Base-by-base conservation (phyloP, 306 rosid species). In the Vicia villosa region DNA sequence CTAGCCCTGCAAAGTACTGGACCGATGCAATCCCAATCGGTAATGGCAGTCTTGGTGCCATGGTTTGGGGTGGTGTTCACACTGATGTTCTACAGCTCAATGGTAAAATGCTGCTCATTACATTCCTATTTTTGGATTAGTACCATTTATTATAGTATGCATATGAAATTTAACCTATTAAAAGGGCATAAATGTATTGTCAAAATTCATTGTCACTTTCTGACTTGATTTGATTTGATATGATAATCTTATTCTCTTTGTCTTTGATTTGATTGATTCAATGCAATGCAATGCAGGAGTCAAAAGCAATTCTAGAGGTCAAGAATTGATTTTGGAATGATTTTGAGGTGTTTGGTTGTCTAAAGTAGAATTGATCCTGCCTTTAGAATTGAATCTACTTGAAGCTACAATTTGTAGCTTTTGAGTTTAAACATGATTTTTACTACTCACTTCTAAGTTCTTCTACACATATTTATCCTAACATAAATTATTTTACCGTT, bases 1-100 rank as follows among this genome's bases (percentile, higher is more conserved):
- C 81, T 32, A 88, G 34, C 38, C 88, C 96, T 2, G 98, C 97
- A 0, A 79, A 75, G 57, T 79, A 88, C 63, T 90, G 96, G 93
- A 93, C 97, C 1, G 97, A 90, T 66, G 97, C 98, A 8, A 61
- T 90, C 54, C 98, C 98, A 7, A 82, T 93, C 51, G 98, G 97
- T 10, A 93, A 93, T 86, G 98, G 98, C 32, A 82, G 91, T 34
- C 97, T 93, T 20, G 98, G 98, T 11, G 97, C 94, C 51, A 90
- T 93, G 97, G 78, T 93, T 19, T 93, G 96, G 94, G 98, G 98
- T 63, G 96, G 87, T 8, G 96, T 93, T 0, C 79, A 80, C 0
- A 63, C 87, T 0, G 98, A 93, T 63, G 54, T 82, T 82, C 88
- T 93, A 38, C 98, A 88, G 82, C 96, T 93, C 74, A 93, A 86